Conservation (phyloP, 345 rosid species). For the Melaleuca alternifolia region DNA sequence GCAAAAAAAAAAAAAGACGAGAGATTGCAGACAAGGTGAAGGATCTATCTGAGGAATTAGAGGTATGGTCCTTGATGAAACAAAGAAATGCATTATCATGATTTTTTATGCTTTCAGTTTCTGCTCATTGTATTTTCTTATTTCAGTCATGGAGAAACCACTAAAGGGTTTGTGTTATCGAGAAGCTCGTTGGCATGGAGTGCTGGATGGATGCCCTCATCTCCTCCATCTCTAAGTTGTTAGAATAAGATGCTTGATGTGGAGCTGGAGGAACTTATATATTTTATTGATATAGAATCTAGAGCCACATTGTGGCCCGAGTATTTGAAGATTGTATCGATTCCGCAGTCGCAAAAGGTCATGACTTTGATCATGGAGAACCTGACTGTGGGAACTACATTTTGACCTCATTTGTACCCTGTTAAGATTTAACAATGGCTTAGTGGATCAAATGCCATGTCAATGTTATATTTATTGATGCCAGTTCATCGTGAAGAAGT, state of each 20-base stretch:
- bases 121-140: not conserved
- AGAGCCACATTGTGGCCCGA: not conserved
- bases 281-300: not conserved
- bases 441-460: too few relatives aligned
- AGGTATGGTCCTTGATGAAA: slow-evolving; percentile 1
- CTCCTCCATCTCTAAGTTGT: not conserved
- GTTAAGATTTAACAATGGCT: too few relatives aligned
- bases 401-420: too few relatives aligned
- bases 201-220: not conserved
- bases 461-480: too few relatives aligned
- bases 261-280: not conserved
- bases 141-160: not conserved
- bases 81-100: not conserved
- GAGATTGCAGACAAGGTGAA: slow-evolving; percentile 10
- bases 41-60: slow-evolving; percentile 6
- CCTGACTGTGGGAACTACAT: too few relatives aligned
- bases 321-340: too few relatives aligned
- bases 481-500: too few relatives aligned
- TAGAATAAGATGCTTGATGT: not conserved
- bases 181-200: not conserved
- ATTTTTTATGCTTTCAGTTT: not conserved
- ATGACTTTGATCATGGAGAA: too few relatives aligned
- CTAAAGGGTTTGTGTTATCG: not conserved
- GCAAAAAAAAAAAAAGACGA: slow-evolving; percentile 1
- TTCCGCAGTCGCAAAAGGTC: too few relatives aligned